These are phyloP conservation scores for Xylaria polymorpha DNA, from an alignment of 2,329 filamentous ascomycete genomes.

Conservation along the genomic window DNA sequence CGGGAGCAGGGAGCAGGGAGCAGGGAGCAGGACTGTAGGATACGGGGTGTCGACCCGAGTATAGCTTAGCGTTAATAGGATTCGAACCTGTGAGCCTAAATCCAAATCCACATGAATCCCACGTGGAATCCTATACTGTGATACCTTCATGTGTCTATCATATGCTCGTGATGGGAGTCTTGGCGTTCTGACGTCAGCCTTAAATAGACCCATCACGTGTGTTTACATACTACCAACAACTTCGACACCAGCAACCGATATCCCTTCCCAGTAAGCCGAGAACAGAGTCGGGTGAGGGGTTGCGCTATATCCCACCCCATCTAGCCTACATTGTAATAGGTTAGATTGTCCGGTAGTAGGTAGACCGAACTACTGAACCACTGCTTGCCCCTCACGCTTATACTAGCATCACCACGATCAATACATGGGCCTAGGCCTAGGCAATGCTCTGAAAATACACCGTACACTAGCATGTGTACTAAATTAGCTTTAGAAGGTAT, in stretches of 20 bases:
- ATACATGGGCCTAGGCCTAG: not conserved
- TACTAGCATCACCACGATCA: not conserved
- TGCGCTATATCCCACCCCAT: not conserved
- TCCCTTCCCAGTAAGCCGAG: not conserved
- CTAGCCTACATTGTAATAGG: not conserved
- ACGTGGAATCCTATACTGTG: slow-evolving; percentile 17
- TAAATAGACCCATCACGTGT: slow-evolving; percentile 11
- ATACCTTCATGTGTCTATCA: slow-evolving; percentile 7
- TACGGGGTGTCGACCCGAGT: not conserved
- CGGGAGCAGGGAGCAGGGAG: not conserved
- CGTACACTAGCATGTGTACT: not conserved
- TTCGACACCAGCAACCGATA: not conserved
- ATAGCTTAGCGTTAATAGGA: slow-evolving; percentile 1
- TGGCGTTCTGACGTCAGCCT: slow-evolving; percentile 25
- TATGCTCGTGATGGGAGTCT: not conserved
- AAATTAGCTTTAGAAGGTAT: not conserved
- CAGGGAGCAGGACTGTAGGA: not conserved
- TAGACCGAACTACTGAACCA: not conserved
- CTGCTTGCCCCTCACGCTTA: not conserved
- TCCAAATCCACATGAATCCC: slow-evolving; percentile 18
- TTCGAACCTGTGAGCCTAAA: slow-evolving; percentile 5
- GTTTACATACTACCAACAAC: not conserved
- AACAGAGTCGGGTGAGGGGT: not conserved
- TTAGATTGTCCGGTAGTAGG: not conserved
- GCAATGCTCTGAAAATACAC: not conserved